Evolutionary conservation across 2,329 filamentous ascomycete species (phyloP).

Genomic region (Claviceps paspali): DNA sequence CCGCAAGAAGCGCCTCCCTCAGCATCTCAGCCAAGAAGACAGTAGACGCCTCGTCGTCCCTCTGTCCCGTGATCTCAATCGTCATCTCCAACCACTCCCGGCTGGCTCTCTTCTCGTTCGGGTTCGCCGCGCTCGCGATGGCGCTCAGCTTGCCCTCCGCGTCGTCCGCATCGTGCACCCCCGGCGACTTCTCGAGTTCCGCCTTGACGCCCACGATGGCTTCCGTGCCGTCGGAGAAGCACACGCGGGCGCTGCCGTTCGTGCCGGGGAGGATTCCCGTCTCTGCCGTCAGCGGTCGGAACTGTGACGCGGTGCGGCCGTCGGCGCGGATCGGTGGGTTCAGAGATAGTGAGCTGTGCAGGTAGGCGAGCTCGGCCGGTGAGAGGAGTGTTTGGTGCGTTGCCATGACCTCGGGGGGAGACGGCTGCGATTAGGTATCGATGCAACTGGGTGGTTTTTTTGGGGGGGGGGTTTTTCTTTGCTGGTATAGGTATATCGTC

Average conservation of each 20-base stretch:
- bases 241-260: conserved; percentile 85
- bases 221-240: conserved; percentile 89
- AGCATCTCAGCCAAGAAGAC: conserved; percentile 82
- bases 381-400: conserved; percentile 66
- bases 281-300: conserved; percentile 81
- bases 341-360: conserved; percentile 73
- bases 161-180: conserved; percentile 13
- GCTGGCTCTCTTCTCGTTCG: conserved; percentile 27
- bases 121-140: conserved; percentile 24
- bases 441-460: no score
- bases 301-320: conserved; percentile 66
- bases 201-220: conserved; percentile 92
- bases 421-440: background rate
- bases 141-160: conserved; percentile 6
- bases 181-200: conserved; percentile 64
- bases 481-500: background rate
- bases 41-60: conserved; percentile 82
- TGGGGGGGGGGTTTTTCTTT: no score
- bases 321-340: conserved; percentile 79
- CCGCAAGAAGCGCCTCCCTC: conserved; percentile 67
- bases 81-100: conserved; percentile 75
- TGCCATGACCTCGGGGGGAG: conserved; percentile 31
- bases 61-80: conserved; percentile 78
- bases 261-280: conserved; percentile 76
- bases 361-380: conserved; percentile 89